Evolutionary conservation across 768 basidiomycete genomes (phyloP), one percentile per base, ranked within the genome.

Genomic region (Gloeopeniophorella convolvens): DNA sequence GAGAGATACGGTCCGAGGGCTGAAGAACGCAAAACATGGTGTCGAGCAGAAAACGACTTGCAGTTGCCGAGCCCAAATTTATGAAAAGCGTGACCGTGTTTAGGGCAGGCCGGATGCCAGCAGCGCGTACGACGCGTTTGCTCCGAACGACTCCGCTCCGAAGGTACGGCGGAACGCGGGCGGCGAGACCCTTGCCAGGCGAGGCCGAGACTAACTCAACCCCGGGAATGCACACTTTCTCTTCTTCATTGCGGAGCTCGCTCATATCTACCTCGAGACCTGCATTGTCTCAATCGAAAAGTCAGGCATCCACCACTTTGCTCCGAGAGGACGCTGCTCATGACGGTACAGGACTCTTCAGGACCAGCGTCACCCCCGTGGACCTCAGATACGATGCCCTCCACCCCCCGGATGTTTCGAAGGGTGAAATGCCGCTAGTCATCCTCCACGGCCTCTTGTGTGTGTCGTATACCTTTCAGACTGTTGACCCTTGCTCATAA

Each of bases 381-480:
- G 56, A 65, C 42, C 51, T 71, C 13, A 56, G 50, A 20, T 65
- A 69, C 35, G 70, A 71, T 27, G 61, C 56, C 13, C 51, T 67
- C 26, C 53, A 28, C 30, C 48, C 40, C 16, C 45, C 54, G 13
- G 40, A 46, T 23, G 31, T 11, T 30, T 48, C 49, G 55, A 63
- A 57, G 45, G 60, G 55, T 3, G 70, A 73, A 27, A 66, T 62
- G 26, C 72, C 81, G 0, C 62, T 83, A 33, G 62, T 83, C 7
- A 79, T 84, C 36, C 67, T 83, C 11, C 82, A 84, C 59, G 82
- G 82, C 3, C 67, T 84, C 48, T 79, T 84, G 82, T 82, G 52
- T 61, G 79, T 58, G 59, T 24, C n/a, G n/a, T n/a, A n/a, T n/a
- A n/a, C n/a, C n/a, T n/a, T n/a, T n/a, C n/a, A n/a, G n/a, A n/a